Evolutionary conservation across 2,329 filamentous ascomycete species (phyloP).

Genomic region (Trichophyton schoenleinii): DNA sequence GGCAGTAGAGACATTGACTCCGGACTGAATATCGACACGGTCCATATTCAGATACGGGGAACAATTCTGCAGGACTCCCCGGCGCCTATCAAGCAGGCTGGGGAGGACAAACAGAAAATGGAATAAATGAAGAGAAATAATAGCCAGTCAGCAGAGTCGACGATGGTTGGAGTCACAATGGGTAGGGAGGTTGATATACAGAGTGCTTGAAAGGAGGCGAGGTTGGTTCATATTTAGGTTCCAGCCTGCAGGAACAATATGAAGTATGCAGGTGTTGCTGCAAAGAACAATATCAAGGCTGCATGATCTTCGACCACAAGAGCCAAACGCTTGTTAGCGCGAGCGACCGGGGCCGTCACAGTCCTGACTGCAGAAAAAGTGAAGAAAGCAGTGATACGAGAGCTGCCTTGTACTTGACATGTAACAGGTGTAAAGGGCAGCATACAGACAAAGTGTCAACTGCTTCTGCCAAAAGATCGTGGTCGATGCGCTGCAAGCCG

Average conservation of each 20-base stretch:
- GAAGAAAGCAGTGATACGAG: not conserved
- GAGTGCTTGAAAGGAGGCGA: not conserved
- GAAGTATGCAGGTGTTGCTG: not conserved
- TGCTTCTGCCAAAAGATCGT: not conserved
- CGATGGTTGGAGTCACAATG: not conserved
- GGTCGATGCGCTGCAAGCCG: not conserved
- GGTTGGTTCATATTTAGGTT: not conserved
- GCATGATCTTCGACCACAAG: slow-evolving; percentile 3
- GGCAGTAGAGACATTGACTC: slow-evolving; percentile 2
- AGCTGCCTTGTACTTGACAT: not conserved
- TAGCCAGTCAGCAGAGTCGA: not conserved
- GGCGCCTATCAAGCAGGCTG: not conserved
- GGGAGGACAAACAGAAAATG: not conserved
- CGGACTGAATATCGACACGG: not conserved
- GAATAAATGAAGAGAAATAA: not conserved
- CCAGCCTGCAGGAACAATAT: not conserved
- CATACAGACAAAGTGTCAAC: not conserved
- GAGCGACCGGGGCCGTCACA: not conserved
- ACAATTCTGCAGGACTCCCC: not conserved
- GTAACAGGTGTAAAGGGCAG: too few relatives aligned
- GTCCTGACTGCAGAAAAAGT: not conserved
- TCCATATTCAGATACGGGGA: not conserved
- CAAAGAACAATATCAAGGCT: slow-evolving; percentile 12
- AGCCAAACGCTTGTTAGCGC: slow-evolving; percentile 1
- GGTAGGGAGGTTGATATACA: not conserved